Evolutionary conservation across 176 grass and related monocot genomes (phyloP).

Genomic region (Echinochloa phyllopogon): DNA sequence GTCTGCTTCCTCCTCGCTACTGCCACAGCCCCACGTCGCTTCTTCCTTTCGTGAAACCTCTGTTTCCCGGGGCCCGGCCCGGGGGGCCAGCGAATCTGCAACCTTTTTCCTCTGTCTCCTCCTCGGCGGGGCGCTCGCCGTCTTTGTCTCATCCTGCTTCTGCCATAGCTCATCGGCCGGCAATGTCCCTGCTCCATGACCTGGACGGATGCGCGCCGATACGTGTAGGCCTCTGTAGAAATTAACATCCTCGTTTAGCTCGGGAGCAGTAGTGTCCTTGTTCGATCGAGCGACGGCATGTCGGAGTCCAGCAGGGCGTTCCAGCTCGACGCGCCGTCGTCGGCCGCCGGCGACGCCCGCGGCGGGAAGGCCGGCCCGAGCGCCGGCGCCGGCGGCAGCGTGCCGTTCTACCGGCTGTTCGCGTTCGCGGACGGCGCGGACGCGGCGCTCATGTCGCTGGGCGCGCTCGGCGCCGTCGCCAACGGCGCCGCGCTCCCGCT

Average conservation of each 20-base stretch:
- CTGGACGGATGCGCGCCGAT: background rate
- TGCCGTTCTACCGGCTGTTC: conserved; percentile 68
- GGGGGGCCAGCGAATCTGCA: background rate
- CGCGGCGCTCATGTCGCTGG: conserved; percentile 52
- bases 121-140: no score
- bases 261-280: no score
- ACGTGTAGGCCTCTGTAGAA: background rate
- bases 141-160: background rate
- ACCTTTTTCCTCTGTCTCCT: background rate
- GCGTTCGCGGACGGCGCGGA: conserved; percentile 58
- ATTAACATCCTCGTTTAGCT: background rate
- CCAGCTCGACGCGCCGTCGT: conserved; percentile 24
- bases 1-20: background rate
- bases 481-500: conserved; percentile 62
- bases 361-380: background rate
- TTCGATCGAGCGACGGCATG: background rate
- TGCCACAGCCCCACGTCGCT: no score
- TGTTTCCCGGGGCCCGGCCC: background rate
- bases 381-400: conserved; percentile 9
- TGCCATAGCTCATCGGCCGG: background rate
- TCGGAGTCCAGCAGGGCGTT: conserved; percentile 52
- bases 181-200: background rate
- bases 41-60: background rate
- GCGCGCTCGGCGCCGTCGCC: conserved; percentile 57
- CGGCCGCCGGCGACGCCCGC: background rate